Conservation (phyloP, 805 yeast species). For the Hanseniaspora lachancei region DNA sequence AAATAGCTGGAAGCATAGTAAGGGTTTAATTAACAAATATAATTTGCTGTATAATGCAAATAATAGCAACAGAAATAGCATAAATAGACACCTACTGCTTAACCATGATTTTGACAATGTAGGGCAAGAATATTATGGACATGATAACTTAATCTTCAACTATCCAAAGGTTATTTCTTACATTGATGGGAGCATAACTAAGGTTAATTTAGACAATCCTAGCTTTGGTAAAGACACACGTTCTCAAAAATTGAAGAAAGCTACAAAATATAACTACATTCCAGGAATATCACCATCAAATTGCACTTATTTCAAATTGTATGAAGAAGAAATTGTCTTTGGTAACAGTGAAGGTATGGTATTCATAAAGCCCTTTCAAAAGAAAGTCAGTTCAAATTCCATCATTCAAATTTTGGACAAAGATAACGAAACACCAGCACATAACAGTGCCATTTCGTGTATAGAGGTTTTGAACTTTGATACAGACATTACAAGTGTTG, state of each 20-base stretch:
- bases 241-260: conserved; percentile 15
- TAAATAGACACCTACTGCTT: conserved; percentile 6
- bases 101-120: conserved; percentile 13
- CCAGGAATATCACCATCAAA: conserved; percentile 30
- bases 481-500: neutral
- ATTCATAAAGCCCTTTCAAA: conserved; percentile 25
- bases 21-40: conserved; percentile 26
- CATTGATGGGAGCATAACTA: conserved; percentile 27
- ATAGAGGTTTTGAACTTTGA: conserved; percentile 17
- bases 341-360: conserved; percentile 29
- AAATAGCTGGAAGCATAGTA: conserved; percentile 27
- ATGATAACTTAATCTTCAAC: conserved; percentile 25
- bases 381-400: conserved; percentile 25
- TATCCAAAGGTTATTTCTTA: conserved; percentile 28
- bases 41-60: conserved; percentile 21
- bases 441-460: conserved; percentile 24
- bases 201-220: conserved; percentile 23
- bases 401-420: conserved; percentile 18
- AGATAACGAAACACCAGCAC: conserved; percentile 17
- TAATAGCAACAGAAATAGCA: neutral
- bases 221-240: neutral
- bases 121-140: neutral
- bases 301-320: conserved; percentile 27
- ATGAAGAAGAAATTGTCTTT: conserved; percentile 25
- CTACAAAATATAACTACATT: conserved; percentile 24